A percentile compares a stretch with the other conserved stretches of the same genome.
These are phyloP conservation scores for Leishmania turanica DNA, from an alignment of 208 protist genomes.

Conservation along the genomic window DNA sequence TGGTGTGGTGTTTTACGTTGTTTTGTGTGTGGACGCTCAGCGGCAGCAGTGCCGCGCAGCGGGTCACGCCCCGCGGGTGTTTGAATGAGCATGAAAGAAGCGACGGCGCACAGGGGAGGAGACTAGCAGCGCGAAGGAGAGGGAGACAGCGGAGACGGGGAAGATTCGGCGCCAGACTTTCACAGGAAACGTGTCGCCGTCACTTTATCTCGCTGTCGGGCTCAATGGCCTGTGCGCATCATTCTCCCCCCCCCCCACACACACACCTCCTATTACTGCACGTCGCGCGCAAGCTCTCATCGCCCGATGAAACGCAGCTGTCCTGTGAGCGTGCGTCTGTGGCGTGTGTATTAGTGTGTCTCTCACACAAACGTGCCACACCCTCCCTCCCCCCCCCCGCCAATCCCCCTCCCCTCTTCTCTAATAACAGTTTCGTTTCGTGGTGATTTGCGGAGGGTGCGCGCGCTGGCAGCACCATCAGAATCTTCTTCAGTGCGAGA, in stretches of 20 bases:
- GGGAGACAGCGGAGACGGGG: background rate
- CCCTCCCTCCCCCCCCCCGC: background rate
- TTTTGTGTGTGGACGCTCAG: background rate
- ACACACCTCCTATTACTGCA: background rate
- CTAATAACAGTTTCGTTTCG: background rate
- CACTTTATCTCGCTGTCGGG: background rate
- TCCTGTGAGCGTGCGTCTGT: background rate
- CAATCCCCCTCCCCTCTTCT: background rate
- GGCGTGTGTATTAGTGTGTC: background rate
- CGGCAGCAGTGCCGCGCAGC: background rate
- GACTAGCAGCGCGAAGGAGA: background rate
- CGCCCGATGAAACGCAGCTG: background rate
- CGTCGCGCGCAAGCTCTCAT: background rate
- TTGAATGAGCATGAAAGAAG: background rate
- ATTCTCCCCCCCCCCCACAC: background rate
- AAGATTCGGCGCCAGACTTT: background rate
- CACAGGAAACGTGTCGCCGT: background rate
- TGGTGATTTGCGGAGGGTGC: background rate
- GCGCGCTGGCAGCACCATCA: background rate
- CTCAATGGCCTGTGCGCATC: background rate
- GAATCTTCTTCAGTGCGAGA: background rate
- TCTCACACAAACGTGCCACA: background rate
- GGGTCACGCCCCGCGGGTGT: background rate
- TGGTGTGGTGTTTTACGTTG: background rate
- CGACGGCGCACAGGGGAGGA: background rate